These are phyloP conservation scores for Tricharina praecox DNA, from an alignment of 495 filamentous ascomycete genomes.

Conservation along the genomic window DNA sequence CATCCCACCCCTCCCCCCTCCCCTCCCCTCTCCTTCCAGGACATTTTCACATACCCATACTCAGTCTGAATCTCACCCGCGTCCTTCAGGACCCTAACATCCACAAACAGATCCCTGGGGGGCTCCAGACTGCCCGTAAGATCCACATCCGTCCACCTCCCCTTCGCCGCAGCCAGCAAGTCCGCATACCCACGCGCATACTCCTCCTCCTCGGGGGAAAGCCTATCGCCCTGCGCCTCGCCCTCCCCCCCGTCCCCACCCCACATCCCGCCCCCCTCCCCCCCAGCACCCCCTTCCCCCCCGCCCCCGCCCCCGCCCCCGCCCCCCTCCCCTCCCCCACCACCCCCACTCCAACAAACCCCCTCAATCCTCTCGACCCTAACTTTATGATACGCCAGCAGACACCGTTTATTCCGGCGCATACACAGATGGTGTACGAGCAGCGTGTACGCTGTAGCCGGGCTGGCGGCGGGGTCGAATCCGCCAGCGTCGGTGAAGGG, in stretches of 20 bases:
- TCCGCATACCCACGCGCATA: slow-evolving; percentile 85
- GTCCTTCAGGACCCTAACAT: slow-evolving; percentile 91
- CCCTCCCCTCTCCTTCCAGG: not conserved
- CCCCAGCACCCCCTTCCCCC: too few relatives aligned
- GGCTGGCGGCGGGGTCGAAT: slow-evolving; percentile 74
- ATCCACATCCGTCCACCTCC: slow-evolving; percentile 97
- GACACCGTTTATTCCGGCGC: slow-evolving; percentile 88
- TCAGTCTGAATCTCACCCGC: slow-evolving; percentile 98
- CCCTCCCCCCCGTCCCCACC: slow-evolving; percentile 24
- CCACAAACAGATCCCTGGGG: slow-evolving; percentile 88
- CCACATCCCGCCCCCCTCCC: slow-evolving; percentile 19
- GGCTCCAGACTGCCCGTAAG: slow-evolving; percentile 89
- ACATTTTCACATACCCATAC: slow-evolving; percentile 57
- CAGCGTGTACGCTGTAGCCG: slow-evolving; percentile 68
- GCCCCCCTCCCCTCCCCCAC: slow-evolving; percentile 37
- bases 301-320: too few relatives aligned
- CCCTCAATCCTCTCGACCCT: slow-evolving; percentile 84
- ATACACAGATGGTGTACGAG: slow-evolving; percentile 89
- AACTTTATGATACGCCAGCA: slow-evolving; percentile 85
- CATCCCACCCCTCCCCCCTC: not conserved
- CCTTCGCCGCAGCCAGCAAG: slow-evolving; percentile 87
- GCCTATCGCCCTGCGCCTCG: slow-evolving; percentile 32
- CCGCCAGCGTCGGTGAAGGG: slow-evolving; percentile 58
- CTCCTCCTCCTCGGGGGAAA: slow-evolving; percentile 96
- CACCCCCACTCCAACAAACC: slow-evolving; percentile 78